Conservation (phyloP, 306 rosid species). For the Cucurbita moschata region DNA sequence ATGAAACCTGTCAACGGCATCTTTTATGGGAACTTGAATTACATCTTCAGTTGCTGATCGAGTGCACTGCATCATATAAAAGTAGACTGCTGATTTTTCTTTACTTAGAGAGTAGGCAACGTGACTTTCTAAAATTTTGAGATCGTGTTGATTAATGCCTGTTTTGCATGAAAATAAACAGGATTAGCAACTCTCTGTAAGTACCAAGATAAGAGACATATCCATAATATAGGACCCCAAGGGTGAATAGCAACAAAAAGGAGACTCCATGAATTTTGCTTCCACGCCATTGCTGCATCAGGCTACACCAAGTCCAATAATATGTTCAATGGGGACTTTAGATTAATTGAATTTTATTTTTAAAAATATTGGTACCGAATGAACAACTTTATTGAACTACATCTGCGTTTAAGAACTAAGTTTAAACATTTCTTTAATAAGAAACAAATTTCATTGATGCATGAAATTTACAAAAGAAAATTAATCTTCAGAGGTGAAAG, state of each 20-base stretch:
- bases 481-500: no score
- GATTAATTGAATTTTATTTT: no score
- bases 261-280: neutral
- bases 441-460: no score
- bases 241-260: neutral
- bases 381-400: no score
- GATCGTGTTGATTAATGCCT: constrained; percentile 42
- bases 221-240: neutral
- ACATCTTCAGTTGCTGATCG: constrained; percentile 13
- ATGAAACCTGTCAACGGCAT: constrained; percentile 39
- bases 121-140: constrained; percentile 40
- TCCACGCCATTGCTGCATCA: neutral
- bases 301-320: no score
- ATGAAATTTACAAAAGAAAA: no score
- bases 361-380: no score
- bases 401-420: no score
- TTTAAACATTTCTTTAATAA: no score
- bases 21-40: constrained; percentile 37
- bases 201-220: neutral
- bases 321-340: no score
- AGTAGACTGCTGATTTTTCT: constrained; percentile 47
- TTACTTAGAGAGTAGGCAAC: constrained; percentile 49
- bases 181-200: neutral
- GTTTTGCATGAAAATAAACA: constrained; percentile 4
- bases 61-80: constrained; percentile 52